These are phyloP conservation scores for Davidsoniella australis DNA, from an alignment of 2,329 filamentous ascomycete genomes.

Conservation along the genomic window DNA sequence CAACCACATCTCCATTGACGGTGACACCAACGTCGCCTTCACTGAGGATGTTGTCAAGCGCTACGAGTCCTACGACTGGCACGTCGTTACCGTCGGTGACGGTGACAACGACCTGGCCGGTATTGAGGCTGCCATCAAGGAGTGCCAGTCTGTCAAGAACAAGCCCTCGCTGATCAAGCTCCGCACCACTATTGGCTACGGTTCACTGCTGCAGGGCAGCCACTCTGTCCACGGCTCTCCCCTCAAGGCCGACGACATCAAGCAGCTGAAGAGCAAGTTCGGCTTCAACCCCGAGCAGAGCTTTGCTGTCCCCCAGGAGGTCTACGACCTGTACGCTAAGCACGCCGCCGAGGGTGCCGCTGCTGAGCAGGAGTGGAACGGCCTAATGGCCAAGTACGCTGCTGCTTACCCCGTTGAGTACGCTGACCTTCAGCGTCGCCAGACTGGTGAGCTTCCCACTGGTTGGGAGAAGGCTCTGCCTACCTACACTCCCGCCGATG, in stretches of 20 bases:
- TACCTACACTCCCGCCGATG: slow-evolving; percentile 71
- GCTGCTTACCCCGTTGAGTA: slow-evolving; percentile 61
- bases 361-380: slow-evolving; percentile 86
- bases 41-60: slow-evolving; percentile 91
- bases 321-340: slow-evolving; percentile 82
- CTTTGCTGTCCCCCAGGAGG: slow-evolving; percentile 85
- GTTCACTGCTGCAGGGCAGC: slow-evolving; percentile 83
- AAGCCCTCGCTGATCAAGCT: slow-evolving; percentile 97
- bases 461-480: slow-evolving; percentile 93
- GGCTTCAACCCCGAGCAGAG: slow-evolving; percentile 89
- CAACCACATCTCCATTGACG: slow-evolving; percentile 93
- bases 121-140: slow-evolving; percentile 77
- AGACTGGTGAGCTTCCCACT: slow-evolving; percentile 70
- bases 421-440: slow-evolving; percentile 65
- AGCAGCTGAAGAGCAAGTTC: slow-evolving; percentile 86
- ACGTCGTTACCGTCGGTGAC: slow-evolving; percentile 66
- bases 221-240: slow-evolving; percentile 92
- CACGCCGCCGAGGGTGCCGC: slow-evolving; percentile 73
- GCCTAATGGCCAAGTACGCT: slow-evolving; percentile 75
- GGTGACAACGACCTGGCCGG: slow-evolving; percentile 75
- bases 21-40: slow-evolving; percentile 89
- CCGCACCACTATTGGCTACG: slow-evolving; percentile 92
- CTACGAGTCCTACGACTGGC: slow-evolving; percentile 96
- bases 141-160: slow-evolving; percentile 74
- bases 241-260: slow-evolving; percentile 84